phyloP scores from a whole-genome alignment of 805 yeast species.

The Nakazawaea sp. region DNA sequence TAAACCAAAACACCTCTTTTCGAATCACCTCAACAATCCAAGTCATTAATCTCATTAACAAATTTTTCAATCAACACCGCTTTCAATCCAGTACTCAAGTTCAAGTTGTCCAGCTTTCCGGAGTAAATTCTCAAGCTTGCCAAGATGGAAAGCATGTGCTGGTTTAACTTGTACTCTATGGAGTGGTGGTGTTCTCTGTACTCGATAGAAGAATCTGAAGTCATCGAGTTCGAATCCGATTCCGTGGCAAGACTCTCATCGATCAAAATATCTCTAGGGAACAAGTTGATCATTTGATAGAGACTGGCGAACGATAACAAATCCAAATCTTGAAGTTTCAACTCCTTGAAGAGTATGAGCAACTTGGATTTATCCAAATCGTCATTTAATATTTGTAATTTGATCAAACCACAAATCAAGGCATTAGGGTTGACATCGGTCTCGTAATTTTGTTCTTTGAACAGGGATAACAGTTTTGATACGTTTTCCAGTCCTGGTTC shows the following conservation, averaged over 20 bases:
- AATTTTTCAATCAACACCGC: slow-evolving; percentile 5
- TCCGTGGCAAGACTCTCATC: neutral
- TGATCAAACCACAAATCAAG: slow-evolving; percentile 7
- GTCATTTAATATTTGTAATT: slow-evolving; percentile 3
- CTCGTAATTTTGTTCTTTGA: neutral
- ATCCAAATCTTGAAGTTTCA: slow-evolving; percentile 3
- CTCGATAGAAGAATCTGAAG: slow-evolving; percentile 9
- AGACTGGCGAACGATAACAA: slow-evolving; percentile 9
- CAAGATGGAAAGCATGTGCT: slow-evolving; percentile 1
- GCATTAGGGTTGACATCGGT: slow-evolving; percentile 3
- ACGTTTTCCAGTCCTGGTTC: slow-evolving; percentile 2
- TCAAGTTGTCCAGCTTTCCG: slow-evolving; percentile 3
- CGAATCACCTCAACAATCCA: slow-evolving; percentile 9
- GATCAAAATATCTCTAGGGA: slow-evolving; percentile 4
- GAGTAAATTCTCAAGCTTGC: slow-evolving; percentile 8
- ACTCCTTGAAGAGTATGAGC: slow-evolving; percentile 5
- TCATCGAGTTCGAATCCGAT: neutral
- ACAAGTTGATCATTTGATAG: slow-evolving; percentile 5
- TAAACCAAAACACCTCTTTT: too few species aligned
- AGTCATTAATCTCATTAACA: slow-evolving; percentile 10
- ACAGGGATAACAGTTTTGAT: neutral
- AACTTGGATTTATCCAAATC: slow-evolving; percentile 6
- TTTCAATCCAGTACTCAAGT: slow-evolving; percentile 3
- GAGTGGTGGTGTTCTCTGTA: slow-evolving; percentile 9
- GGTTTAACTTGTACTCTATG: slow-evolving; percentile 7